phyloP scores from a whole-genome alignment of 2,329 filamentous ascomycete species.

The Phyllachora maydis region DNA sequence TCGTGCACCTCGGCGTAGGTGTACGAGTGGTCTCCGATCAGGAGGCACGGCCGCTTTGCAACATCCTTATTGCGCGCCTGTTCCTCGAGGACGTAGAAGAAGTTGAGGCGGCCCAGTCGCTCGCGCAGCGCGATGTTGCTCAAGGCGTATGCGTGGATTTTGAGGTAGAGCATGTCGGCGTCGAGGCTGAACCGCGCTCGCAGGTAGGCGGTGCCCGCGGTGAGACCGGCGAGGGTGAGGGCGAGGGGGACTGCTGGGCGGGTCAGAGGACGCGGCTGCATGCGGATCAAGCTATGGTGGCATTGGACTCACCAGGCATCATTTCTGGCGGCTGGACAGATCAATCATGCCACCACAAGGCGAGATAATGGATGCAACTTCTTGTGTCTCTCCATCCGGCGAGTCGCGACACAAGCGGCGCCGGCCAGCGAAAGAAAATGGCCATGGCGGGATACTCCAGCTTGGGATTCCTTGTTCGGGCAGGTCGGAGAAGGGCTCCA shows the following conservation, averaged over 20 bases:
- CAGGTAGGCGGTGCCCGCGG: slow-evolving; percentile 51
- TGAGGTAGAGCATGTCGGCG: slow-evolving; percentile 43
- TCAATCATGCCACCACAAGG: too few species aligned
- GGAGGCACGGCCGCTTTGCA: slow-evolving; percentile 35
- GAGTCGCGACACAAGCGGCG: too few species aligned
- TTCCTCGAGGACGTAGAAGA: slow-evolving; percentile 58
- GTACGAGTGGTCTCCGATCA: slow-evolving; percentile 47
- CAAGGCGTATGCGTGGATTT: slow-evolving; percentile 25
- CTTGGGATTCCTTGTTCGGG: too few species aligned
- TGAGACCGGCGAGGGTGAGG: slow-evolving; percentile 37
- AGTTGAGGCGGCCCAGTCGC: slow-evolving; percentile 37
- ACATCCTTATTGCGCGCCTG: slow-evolving; percentile 28
- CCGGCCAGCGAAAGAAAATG: too few species aligned
- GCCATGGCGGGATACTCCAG: too few species aligned
- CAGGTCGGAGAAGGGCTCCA: too few species aligned
- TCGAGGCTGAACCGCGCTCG: slow-evolving; percentile 49
- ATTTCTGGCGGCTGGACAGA: too few species aligned
- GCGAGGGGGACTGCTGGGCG: slow-evolving; percentile 29
- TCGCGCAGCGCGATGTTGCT: slow-evolving; percentile 24
- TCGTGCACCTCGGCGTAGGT: slow-evolving; percentile 59
- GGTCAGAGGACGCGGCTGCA: too few species aligned
- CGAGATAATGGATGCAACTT: too few species aligned
- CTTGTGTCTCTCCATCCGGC: too few species aligned
- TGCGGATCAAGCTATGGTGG: too few species aligned
- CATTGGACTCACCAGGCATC: too few species aligned